Percentiles rank a stretch among this genome's conserved stretches.
These are phyloP conservation scores for Lachnellula arida DNA, from an alignment of 2,329 filamentous ascomycete genomes.

Conservation along the genomic window DNA sequence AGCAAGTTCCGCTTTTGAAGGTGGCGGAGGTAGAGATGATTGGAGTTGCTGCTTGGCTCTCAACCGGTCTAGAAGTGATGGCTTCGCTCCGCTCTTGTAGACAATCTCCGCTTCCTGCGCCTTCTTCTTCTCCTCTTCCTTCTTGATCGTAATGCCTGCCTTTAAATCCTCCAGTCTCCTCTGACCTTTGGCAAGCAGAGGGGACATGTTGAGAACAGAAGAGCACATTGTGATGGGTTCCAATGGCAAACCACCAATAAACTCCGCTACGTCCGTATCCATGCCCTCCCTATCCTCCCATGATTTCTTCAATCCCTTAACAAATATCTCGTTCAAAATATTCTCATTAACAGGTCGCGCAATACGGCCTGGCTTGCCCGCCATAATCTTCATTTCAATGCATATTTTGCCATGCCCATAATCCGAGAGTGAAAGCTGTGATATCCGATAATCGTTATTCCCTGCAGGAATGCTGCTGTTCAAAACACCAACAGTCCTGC, in stretches of 20 bases:
- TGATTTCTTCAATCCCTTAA: constrained; percentile 43
- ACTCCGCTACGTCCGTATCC: constrained; percentile 30
- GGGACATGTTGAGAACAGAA: constrained; percentile 49
- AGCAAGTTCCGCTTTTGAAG: constrained; percentile 50
- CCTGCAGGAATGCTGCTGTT: constrained; percentile 28
- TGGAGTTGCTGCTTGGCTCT: constrained; percentile 62
- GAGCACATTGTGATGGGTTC: constrained; percentile 48
- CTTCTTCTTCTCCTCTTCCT: constrained; percentile 40
- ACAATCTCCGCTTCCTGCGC: constrained; percentile 9
- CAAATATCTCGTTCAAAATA: constrained; percentile 51
- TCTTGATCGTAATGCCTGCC: constrained; percentile 50
- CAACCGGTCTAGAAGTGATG: constrained; percentile 71
- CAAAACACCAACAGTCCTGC: constrained; percentile 62
- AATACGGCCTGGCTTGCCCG: constrained; percentile 23
- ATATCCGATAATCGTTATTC: constrained; percentile 34
- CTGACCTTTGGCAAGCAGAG: constrained; percentile 61
- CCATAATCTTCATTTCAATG: constrained; percentile 44
- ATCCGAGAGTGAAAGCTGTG: constrained; percentile 40
- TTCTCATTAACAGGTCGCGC: constrained; percentile 44
- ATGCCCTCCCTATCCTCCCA: constrained; percentile 34
- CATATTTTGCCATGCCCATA: constrained; percentile 54
- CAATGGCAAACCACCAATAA: constrained; percentile 53
- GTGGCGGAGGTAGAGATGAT: constrained; percentile 39
- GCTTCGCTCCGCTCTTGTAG: constrained; percentile 38
- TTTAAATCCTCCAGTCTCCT: constrained; percentile 66